A percentile compares a stretch with the other conserved stretches of the same genome.
Evolutionary conservation across 1,284 basidiomycete genomes (phyloP).

Genomic region (Irpex sp.): DNA sequence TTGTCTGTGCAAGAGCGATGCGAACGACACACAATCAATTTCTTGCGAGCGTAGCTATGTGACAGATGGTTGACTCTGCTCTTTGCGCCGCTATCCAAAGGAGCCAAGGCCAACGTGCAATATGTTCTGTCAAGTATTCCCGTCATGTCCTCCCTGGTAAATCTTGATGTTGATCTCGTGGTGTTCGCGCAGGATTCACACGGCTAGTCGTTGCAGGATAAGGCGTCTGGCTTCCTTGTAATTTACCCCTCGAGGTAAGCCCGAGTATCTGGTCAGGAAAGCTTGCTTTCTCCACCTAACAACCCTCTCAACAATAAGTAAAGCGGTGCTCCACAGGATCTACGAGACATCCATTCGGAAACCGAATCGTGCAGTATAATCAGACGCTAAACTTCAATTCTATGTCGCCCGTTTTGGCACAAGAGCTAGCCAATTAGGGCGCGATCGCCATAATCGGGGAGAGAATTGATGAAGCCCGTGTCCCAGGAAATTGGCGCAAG

Average conservation of each 20-base stretch:
- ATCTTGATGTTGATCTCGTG: neutral
- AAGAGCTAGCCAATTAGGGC: neutral
- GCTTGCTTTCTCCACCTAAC: neutral
- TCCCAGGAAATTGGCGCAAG: constrained; percentile 4
- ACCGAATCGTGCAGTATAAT: neutral
- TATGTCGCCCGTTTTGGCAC: neutral
- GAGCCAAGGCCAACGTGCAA: neutral
- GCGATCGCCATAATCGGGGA: constrained; percentile 1
- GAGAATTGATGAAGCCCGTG: neutral
- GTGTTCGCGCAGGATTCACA: neutral
- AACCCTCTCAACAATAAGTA: neutral
- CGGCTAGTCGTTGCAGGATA: neutral
- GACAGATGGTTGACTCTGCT: neutral
- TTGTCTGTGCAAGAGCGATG: neutral
- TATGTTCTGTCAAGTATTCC: neutral
- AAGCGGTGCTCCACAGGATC: neutral
- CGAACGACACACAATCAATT: neutral
- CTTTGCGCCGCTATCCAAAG: neutral
- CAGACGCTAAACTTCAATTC: neutral
- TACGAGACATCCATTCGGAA: neutral
- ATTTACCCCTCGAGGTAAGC: neutral
- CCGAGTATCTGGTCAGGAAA: neutral
- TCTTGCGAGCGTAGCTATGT: neutral
- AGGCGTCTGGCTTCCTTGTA: neutral
- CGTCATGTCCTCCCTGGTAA: neutral